Conservation (phyloP, 2,329 filamentous ascomycete genomes). For the Aspergillus vadensis region DNA sequence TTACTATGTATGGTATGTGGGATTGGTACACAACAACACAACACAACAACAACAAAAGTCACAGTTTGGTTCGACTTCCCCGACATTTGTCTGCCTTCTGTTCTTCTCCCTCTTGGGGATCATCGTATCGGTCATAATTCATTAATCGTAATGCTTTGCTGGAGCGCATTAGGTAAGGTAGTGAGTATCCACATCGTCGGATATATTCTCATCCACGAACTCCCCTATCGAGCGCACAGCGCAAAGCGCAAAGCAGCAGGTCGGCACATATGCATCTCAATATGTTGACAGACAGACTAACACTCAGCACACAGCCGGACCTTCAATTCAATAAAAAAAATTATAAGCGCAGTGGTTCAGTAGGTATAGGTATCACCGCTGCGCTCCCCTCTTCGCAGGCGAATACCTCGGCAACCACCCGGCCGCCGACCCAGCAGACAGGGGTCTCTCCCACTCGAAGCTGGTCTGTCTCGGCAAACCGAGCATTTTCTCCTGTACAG, state of each 20-base stretch:
- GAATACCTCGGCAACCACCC: conserved; percentile 18
- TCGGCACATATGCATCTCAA: no score
- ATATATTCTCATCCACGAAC: no score
- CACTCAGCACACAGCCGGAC: no score
- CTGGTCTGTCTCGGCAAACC: conserved; percentile 25
- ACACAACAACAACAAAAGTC: conserved; percentile 1
- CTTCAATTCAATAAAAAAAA: neutral
- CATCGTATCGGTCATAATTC: neutral
- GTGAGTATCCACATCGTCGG: no score
- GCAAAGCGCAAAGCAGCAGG: no score
- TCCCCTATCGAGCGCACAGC: no score
- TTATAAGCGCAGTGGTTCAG: neutral
- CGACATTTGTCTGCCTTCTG: neutral
- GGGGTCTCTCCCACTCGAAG: conserved; percentile 25
- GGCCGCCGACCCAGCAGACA: neutral
- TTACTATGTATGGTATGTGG: conserved; percentile 3
- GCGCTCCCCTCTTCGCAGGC: conserved; percentile 1
- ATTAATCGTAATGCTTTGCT: neutral
- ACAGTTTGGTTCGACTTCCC: neutral
- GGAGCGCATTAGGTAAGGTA: no score
- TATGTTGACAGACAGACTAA: no score
- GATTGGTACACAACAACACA: conserved; percentile 1
- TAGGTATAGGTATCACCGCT: neutral
- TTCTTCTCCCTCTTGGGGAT: neutral
- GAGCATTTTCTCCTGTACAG: conserved; percentile 30